Evolutionary conservation across 306 rosid genomes (phyloP).

Genomic region (Inga leiocalycina): DNA sequence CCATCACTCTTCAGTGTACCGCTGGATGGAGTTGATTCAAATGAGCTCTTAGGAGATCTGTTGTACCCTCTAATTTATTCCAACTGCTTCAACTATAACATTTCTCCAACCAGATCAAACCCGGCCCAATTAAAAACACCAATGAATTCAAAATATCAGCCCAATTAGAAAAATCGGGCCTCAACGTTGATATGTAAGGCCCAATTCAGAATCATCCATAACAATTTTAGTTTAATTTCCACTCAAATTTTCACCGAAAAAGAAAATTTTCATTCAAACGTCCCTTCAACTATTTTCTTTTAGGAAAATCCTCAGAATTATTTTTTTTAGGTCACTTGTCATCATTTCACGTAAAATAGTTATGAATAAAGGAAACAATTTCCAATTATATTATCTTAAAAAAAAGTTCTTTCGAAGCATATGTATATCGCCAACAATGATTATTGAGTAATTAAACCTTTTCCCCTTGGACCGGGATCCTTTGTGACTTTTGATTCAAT

Average conservation of each 20-base stretch:
- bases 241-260: not conserved
- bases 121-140: not conserved
- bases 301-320: not conserved
- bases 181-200: not conserved
- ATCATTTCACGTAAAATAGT: not conserved
- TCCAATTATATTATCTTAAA: too few relatives aligned
- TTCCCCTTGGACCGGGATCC: too few relatives aligned
- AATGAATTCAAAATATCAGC: not conserved
- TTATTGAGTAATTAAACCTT: too few relatives aligned
- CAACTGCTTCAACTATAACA: not conserved
- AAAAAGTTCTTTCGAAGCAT: too few relatives aligned
- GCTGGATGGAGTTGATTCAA: conserved; percentile 25
- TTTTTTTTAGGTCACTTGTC: not conserved
- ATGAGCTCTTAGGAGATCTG: not conserved
- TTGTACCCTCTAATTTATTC: conserved; percentile 10
- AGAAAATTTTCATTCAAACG: not conserved
- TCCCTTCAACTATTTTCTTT: not conserved
- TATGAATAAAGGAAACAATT: too few relatives aligned
- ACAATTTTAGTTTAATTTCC: not conserved
- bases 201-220: not conserved
- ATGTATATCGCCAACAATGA: too few relatives aligned
- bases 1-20: conserved; percentile 37
- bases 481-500: too few relatives aligned
- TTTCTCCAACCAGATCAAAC: not conserved
- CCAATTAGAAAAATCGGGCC: not conserved